phyloP scores from a whole-genome alignment of 768 basidiomycete genomes.

The Collybia nuda region DNA sequence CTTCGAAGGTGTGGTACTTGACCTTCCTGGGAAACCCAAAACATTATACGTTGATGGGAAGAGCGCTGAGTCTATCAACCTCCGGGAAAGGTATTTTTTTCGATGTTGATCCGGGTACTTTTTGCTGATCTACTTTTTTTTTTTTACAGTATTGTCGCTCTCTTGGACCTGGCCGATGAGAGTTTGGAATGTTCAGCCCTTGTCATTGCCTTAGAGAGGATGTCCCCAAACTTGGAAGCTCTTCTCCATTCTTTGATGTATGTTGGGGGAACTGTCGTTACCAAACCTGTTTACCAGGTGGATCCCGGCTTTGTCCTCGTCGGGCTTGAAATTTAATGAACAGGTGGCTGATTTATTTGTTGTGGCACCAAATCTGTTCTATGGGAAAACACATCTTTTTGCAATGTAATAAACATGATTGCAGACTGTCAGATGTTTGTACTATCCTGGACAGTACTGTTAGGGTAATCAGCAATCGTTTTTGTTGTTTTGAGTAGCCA shows the following conservation, averaged over 20 bases:
- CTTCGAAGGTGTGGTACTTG: slow-evolving; percentile 79
- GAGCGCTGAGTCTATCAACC: slow-evolving; percentile 73
- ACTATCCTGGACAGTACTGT: too few relatives aligned
- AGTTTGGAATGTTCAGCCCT: slow-evolving; percentile 74
- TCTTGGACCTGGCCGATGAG: slow-evolving; percentile 88
- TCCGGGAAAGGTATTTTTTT: slow-evolving; percentile 72
- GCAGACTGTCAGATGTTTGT: too few relatives aligned
- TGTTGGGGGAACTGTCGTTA: slow-evolving; percentile 84
- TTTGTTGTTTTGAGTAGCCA: too few relatives aligned
- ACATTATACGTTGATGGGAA: slow-evolving; percentile 87
- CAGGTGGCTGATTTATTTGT: not conserved
- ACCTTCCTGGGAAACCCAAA: slow-evolving; percentile 66
- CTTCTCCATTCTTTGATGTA: slow-evolving; percentile 91
- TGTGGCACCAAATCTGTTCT: too few relatives aligned
- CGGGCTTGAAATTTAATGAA: slow-evolving; percentile 73
- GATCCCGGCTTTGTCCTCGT: slow-evolving; percentile 81
- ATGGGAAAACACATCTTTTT: not conserved
- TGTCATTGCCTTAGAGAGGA: slow-evolving; percentile 77
- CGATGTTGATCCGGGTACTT: not conserved
- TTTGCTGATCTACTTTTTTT: slow-evolving; percentile 3
- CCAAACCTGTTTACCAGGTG: slow-evolving; percentile 74
- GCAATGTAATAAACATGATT: too few relatives aligned
- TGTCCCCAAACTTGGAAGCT: slow-evolving; percentile 67
- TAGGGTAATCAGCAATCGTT: too few relatives aligned
- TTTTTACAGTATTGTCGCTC: slow-evolving; percentile 68